phyloP scores from a whole-genome alignment of 495 filamentous ascomycete species.

The Penicillium pancosmium region DNA sequence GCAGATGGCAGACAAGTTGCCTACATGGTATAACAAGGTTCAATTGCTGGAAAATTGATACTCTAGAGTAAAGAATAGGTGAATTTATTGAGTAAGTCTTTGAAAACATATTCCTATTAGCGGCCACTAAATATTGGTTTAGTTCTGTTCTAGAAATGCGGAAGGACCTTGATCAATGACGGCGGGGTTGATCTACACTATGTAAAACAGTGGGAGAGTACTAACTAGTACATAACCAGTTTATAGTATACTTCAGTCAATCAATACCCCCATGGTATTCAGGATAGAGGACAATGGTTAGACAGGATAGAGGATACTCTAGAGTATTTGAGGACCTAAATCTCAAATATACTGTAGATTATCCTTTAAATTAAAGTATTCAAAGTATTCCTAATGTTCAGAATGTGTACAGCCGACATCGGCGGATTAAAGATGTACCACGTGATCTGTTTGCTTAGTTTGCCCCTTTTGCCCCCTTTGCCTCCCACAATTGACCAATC shows the following conservation, averaged over 20 bases:
- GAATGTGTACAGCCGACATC: slow-evolving; percentile 12
- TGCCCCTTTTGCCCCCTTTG: slow-evolving; percentile 6
- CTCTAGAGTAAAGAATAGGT: background rate
- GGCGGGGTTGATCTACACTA: slow-evolving; percentile 13
- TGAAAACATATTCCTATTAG: too few species aligned
- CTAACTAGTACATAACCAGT: too few species aligned
- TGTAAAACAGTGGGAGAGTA: background rate
- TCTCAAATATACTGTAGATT: background rate
- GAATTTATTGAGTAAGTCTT: background rate
- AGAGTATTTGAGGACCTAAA: too few species aligned
- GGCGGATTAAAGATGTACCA: slow-evolving; percentile 9
- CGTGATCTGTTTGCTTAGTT: slow-evolving; percentile 17
- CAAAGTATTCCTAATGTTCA: background rate
- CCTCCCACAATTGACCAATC: slow-evolving; percentile 7
- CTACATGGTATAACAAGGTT: too few species aligned
- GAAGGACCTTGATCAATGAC: background rate
- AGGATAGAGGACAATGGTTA: too few species aligned
- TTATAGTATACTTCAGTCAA: too few species aligned
- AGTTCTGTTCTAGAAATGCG: too few species aligned
- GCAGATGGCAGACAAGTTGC: background rate
- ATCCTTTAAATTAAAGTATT: background rate
- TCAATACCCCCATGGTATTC: too few species aligned
- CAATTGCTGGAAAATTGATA: background rate
- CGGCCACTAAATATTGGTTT: too few species aligned
- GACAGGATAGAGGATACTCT: too few species aligned